Evolutionary conservation across 1,284 basidiomycete genomes (phyloP).

Genomic region (Pseudozyma thailandica): DNA sequence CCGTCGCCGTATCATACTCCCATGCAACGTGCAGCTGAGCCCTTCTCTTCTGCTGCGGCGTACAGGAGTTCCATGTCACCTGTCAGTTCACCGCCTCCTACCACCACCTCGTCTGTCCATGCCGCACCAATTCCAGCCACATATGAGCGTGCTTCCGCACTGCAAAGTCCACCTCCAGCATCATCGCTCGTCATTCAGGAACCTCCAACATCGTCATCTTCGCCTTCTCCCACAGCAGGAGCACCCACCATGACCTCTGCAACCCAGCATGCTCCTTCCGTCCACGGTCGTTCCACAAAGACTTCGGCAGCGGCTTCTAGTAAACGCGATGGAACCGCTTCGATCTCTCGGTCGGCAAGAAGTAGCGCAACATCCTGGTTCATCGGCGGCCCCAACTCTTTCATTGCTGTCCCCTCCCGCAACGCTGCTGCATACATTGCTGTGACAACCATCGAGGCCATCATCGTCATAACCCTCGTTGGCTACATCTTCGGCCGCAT

Average conservation of each 20-base stretch:
- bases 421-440: conserved; percentile 30
- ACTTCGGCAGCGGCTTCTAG: conserved; percentile 10
- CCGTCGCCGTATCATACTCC: conserved; percentile 1
- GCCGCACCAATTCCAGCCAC: background rate
- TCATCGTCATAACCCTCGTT: conserved; percentile 52
- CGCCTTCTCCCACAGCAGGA: conserved; percentile 7
- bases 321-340: conserved; percentile 31
- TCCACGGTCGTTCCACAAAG: background rate
- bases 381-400: conserved; percentile 21
- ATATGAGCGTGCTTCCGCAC: conserved; percentile 14
- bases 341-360: conserved; percentile 30
- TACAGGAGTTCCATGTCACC: conserved; percentile 20
- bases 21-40: conserved; percentile 5
- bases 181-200: conserved; percentile 30
- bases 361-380: conserved; percentile 35
- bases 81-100: conserved; percentile 17
- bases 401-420: conserved; percentile 33
- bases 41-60: conserved; percentile 38
- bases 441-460: conserved; percentile 43
- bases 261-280: background rate
- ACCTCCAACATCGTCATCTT: conserved; percentile 1
- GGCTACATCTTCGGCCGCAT: conserved; percentile 54
- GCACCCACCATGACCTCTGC: background rate
- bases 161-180: conserved; percentile 20
- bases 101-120: background rate